Conservation (phyloP, 257 asterid species). For the Rehmannia glutinosa region DNA sequence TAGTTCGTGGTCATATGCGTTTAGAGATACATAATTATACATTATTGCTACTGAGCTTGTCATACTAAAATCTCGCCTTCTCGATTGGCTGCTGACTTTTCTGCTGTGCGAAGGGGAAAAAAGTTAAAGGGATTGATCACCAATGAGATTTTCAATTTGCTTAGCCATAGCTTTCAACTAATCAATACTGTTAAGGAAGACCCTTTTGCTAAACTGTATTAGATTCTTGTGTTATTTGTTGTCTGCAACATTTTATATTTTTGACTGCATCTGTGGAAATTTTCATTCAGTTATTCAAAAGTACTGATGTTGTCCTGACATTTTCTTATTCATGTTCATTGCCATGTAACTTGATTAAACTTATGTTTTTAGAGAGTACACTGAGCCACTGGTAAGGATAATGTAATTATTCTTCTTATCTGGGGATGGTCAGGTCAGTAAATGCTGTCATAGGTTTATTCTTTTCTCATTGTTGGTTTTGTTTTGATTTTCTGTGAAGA, state of each 20-base stretch:
- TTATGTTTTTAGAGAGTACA: too few species aligned
- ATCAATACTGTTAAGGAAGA: background rate
- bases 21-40: background rate
- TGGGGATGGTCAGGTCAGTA: background rate
- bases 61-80: background rate
- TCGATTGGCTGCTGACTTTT: background rate
- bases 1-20: background rate
- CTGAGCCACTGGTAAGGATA: background rate
- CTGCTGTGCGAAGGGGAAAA: background rate
- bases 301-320: background rate
- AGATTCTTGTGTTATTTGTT: background rate
- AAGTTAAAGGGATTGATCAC: background rate
- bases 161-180: background rate
- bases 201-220: background rate
- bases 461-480: background rate
- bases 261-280: background rate
- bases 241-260: background rate
- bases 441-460: background rate
- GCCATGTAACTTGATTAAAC: background rate
- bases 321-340: background rate
- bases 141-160: background rate
- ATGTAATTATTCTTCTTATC: background rate
- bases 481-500: background rate
- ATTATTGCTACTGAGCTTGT: background rate
- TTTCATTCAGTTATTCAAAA: background rate